Evolutionary conservation across 1,284 basidiomycete species (phyloP).

Genomic region (Peniophora sp.): DNA sequence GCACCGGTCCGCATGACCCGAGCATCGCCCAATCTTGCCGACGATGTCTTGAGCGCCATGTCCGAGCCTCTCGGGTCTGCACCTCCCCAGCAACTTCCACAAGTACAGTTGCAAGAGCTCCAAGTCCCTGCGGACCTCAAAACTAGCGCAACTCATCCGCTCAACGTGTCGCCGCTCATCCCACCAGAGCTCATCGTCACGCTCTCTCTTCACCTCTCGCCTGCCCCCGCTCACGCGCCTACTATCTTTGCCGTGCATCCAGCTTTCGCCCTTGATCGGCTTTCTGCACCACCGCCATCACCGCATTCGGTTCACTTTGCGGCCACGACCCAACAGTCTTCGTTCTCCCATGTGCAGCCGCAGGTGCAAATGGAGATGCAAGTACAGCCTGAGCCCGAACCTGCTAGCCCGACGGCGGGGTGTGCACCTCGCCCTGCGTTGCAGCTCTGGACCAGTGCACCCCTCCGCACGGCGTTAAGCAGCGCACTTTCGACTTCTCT

Average conservation of each 20-base stretch:
- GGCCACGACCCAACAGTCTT: constrained; percentile 8
- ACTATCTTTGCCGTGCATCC: constrained; percentile 26
- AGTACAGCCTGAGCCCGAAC: too few species aligned
- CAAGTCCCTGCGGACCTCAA: constrained; percentile 33
- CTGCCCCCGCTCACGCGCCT: constrained; percentile 25
- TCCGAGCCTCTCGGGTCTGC: constrained; percentile 30
- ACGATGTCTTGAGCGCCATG: constrained; percentile 48
- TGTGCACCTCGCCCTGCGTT: background rate
- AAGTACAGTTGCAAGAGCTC: too few species aligned
- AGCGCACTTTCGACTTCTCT: constrained; percentile 11
- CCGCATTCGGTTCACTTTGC: constrained; percentile 2
- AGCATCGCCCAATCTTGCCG: constrained; percentile 25
- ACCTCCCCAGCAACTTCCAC: constrained; percentile 7
- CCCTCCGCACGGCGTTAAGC: constrained; percentile 12
- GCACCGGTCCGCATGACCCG: constrained; percentile 8
- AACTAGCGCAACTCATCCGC: constrained; percentile 78
- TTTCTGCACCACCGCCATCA: constrained; percentile 12
- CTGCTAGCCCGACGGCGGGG: too few species aligned
- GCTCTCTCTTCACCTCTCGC: constrained; percentile 45
- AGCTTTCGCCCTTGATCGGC: constrained; percentile 22
- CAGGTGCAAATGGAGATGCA: too few species aligned
- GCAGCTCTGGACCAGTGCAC: constrained; percentile 16
- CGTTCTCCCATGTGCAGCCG: background rate
- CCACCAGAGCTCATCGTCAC: constrained; percentile 50
- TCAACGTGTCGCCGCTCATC: constrained; percentile 66